Evolutionary conservation across 2,329 filamentous ascomycete genomes (phyloP).

Genomic region (Thielaviopsis musarum): DNA sequence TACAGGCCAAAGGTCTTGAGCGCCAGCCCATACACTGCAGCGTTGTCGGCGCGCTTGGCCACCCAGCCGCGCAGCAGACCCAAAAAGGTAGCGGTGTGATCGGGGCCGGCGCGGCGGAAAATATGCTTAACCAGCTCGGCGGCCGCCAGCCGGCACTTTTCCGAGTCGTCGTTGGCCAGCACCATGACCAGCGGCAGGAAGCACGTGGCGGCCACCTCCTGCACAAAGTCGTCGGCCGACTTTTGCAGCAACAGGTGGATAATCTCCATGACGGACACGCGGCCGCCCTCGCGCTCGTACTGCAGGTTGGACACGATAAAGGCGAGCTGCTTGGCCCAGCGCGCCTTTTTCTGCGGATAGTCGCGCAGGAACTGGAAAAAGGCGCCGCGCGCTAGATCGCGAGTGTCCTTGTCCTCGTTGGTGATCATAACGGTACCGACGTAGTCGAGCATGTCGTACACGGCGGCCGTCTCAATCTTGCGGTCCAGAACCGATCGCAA

Average conservation of each 20-base stretch:
- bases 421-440: constrained; percentile 88
- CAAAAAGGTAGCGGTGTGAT: constrained; percentile 54
- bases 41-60: constrained; percentile 51
- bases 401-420: constrained; percentile 76
- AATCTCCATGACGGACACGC: constrained; percentile 85
- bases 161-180: constrained; percentile 74
- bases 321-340: constrained; percentile 75
- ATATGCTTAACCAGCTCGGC: constrained; percentile 63
- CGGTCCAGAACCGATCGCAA: constrained; percentile 72
- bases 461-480: constrained; percentile 66
- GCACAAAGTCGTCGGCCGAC: constrained; percentile 62
- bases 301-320: constrained; percentile 85
- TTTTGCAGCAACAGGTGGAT: constrained; percentile 76
- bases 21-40: constrained; percentile 52
- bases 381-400: constrained; percentile 72
- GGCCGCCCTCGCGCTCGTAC: constrained; percentile 75
- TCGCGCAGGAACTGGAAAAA: constrained; percentile 92
- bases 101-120: constrained; percentile 61
- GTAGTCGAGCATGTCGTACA: constrained; percentile 85
- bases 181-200: constrained; percentile 78
- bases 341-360: constrained; percentile 79
- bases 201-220: constrained; percentile 64
- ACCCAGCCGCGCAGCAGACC: constrained; percentile 59
- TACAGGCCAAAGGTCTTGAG: constrained; percentile 72
- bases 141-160: constrained; percentile 70